Percentiles rank a stretch among this genome's conserved stretches.
Evolutionary conservation across 2,329 filamentous ascomycete genomes (phyloP).

Genomic region (Rasamsonia emersonii): DNA sequence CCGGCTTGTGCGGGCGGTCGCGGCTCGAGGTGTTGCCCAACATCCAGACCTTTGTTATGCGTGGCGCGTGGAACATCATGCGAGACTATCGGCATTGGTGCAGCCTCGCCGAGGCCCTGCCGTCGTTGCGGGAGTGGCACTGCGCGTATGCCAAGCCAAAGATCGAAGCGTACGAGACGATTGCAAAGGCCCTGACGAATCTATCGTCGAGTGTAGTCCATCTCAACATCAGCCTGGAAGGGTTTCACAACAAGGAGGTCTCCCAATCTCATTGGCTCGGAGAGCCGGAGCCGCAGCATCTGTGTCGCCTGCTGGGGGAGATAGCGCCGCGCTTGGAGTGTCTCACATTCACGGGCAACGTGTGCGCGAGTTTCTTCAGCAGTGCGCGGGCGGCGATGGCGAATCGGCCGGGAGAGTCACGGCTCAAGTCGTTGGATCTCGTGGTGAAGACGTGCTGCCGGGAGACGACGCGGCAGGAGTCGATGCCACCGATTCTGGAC

Average conservation of each 20-base stretch:
- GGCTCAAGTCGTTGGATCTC: conserved; percentile 59
- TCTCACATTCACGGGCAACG: conserved; percentile 62
- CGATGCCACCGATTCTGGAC: conserved; percentile 41
- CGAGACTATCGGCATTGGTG: conserved; percentile 55
- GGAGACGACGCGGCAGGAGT: conserved; percentile 13
- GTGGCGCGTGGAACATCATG: conserved; percentile 71
- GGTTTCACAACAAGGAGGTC: conserved; percentile 59
- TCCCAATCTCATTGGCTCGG: conserved; percentile 45
- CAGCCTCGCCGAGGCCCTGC: conserved; percentile 53
- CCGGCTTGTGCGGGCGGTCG: conserved; percentile 20
- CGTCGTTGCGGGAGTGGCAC: conserved; percentile 52
- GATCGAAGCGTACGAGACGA: conserved; percentile 62
- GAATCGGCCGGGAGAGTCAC: conserved; percentile 33
- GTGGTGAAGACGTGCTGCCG: conserved; percentile 69
- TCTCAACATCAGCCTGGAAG: conserved; percentile 61
- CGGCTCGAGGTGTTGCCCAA: conserved; percentile 43
- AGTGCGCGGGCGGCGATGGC: conserved; percentile 44
- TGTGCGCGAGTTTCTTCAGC: conserved; percentile 63
- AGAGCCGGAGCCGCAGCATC: conserved; percentile 49
- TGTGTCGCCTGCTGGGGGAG: conserved; percentile 56
- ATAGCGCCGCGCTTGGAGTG: conserved; percentile 56
- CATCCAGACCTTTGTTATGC: conserved; percentile 60
- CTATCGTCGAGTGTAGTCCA: conserved; percentile 52
- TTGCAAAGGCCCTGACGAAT: conserved; percentile 54
- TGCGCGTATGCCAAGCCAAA: conserved; percentile 59